Conservation (phyloP, 768 basidiomycete genomes). For the Pulveroboletus sp. region DNA sequence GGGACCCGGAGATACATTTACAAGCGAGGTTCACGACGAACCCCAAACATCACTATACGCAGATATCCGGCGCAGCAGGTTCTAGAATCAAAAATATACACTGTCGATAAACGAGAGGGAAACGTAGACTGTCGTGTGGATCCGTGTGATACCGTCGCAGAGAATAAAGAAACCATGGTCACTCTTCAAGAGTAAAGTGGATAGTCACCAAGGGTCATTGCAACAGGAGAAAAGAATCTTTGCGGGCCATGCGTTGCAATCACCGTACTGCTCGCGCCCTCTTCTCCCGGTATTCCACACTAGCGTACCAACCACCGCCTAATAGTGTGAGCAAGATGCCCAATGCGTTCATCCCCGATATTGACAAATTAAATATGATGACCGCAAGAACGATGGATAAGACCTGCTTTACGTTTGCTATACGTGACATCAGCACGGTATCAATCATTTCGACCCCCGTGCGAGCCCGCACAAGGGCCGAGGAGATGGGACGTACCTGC, state of each 20-base stretch:
- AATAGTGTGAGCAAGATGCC: conserved; percentile 83
- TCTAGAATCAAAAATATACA: neutral
- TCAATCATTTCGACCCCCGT: neutral
- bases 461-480: conserved; percentile 6
- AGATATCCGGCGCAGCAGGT: neutral
- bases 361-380: conserved; percentile 75
- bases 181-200: neutral
- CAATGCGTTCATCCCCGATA: conserved; percentile 74
- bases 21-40: no score
- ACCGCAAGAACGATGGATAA: conserved; percentile 86
- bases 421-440: conserved; percentile 7
- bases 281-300: conserved; percentile 60
- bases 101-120: neutral
- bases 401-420: conserved; percentile 92
- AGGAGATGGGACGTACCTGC: conserved; percentile 52
- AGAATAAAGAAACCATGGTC: no score
- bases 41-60: neutral
- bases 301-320: conserved; percentile 83
- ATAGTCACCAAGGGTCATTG: neutral
- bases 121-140: conserved; percentile 5
- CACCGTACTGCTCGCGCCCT: conserved; percentile 18
- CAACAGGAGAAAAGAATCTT: neutral
- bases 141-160: neutral
- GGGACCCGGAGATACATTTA: no score
- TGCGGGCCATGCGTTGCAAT: neutral